A percentile compares a stretch with the other conserved stretches of the same genome.
phyloP scores from a whole-genome alignment of 768 basidiomycete genomes.

The Boletus bicolor region DNA sequence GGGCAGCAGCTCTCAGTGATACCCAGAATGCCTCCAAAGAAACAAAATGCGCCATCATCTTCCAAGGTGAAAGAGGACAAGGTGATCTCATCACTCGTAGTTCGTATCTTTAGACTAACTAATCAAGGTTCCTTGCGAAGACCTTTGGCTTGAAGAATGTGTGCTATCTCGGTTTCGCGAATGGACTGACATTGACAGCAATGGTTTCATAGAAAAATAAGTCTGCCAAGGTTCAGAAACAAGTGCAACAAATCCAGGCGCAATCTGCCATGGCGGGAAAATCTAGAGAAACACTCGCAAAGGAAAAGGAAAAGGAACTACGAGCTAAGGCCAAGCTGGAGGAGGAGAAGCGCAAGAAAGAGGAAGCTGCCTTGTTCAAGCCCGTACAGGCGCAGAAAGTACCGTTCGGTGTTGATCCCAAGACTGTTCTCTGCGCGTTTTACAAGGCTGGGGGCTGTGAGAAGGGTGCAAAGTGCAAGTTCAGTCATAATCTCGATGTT shows the following conservation, averaged over 20 bases:
- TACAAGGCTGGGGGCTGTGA: slow-evolving; percentile 92
- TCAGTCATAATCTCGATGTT: slow-evolving; percentile 89
- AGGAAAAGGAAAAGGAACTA: slow-evolving; percentile 81
- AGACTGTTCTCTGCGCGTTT: slow-evolving; percentile 88
- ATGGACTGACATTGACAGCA: slow-evolving; percentile 8
- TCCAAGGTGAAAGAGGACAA: slow-evolving; percentile 82
- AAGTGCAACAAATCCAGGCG: slow-evolving; percentile 76
- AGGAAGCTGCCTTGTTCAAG: slow-evolving; percentile 80
- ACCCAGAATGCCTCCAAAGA: slow-evolving; percentile 74
- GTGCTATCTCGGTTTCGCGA: slow-evolving; percentile 27
- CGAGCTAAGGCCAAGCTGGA: slow-evolving; percentile 72
- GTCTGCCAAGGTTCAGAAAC: slow-evolving; percentile 87
- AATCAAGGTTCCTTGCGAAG: slow-evolving; percentile 40
- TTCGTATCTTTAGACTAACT: slow-evolving; percentile 22
- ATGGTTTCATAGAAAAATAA: slow-evolving; percentile 74
- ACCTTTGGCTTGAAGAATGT: slow-evolving; percentile 91
- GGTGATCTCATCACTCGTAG: slow-evolving; percentile 40
- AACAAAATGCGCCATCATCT: slow-evolving; percentile 52
- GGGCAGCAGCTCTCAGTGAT: not conserved
- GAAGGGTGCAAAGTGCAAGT: slow-evolving; percentile 95
- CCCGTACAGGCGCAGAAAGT: slow-evolving; percentile 82
- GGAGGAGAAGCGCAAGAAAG: slow-evolving; percentile 80
- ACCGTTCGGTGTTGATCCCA: slow-evolving; percentile 95
- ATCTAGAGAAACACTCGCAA: slow-evolving; percentile 72
- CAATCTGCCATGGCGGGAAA: slow-evolving; percentile 75